Evolutionary conservation across 108 stramenopile species (phyloP).

Genomic region (Cyclotella choctawhatcheeana): DNA sequence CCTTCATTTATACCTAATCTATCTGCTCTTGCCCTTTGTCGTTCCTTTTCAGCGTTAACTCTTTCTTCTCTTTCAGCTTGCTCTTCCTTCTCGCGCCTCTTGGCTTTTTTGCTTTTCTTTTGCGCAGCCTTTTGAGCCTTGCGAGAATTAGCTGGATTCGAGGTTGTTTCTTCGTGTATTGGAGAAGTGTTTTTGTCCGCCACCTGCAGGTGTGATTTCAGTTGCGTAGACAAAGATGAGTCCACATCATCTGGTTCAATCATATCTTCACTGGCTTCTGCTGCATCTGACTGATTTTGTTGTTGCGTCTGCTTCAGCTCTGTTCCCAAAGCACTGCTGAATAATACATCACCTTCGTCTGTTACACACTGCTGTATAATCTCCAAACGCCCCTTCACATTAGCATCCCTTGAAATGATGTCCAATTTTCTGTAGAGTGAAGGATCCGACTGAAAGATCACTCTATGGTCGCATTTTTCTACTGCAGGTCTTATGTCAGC

Average conservation of each 20-base stretch:
- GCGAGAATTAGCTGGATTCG: constrained; percentile 15
- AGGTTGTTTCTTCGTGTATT: constrained; percentile 5
- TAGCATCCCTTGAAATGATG: constrained; percentile 45
- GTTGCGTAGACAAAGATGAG: constrained; percentile 10
- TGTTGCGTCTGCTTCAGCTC: constrained; percentile 42
- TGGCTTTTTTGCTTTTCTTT: constrained; percentile 86
- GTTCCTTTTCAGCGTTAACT: constrained; percentile 36
- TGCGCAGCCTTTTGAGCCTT: constrained; percentile 71
- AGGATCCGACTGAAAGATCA: constrained; percentile 78
- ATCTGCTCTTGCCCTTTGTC: constrained; percentile 44
- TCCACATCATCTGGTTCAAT: constrained; percentile 4
- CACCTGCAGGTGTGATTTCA: constrained; percentile 17
- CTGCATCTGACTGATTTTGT: constrained; percentile 19
- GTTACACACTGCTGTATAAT: constrained; percentile 78
- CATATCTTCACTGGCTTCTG: not conserved
- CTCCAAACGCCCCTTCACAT: constrained; percentile 64
- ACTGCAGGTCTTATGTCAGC: constrained; percentile 20
- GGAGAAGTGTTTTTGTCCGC: not conserved
- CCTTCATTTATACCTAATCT: constrained; percentile 25
- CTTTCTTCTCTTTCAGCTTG: constrained; percentile 40
- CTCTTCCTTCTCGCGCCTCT: constrained; percentile 72
- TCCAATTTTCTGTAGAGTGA: constrained; percentile 78
- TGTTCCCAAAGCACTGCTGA: constrained; percentile 37
- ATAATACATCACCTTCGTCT: constrained; percentile 67
- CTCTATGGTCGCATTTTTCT: not conserved